phyloP scores from a whole-genome alignment of 345 rosid genomes.

The Populus tremula region DNA sequence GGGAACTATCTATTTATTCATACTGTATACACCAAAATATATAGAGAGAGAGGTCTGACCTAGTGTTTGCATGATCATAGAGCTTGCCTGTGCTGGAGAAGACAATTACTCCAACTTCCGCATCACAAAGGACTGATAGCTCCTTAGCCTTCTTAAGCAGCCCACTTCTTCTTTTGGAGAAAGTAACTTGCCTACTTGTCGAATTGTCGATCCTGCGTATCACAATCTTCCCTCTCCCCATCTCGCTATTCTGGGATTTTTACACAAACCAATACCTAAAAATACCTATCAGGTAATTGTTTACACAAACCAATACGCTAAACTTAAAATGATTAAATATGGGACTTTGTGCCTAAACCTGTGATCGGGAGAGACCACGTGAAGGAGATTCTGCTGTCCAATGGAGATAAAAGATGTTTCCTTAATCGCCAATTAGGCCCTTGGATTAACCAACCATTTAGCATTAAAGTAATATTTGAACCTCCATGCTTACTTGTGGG shows the following conservation, averaged over 20 bases:
- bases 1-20: background rate
- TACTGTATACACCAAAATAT: background rate
- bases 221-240: constrained; percentile 65
- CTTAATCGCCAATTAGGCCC: too few relatives aligned
- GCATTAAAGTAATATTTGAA: background rate
- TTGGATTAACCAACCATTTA: background rate
- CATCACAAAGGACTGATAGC: constrained; percentile 53
- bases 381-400: too few relatives aligned
- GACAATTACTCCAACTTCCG: constrained; percentile 47
- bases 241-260: constrained; percentile 8
- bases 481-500: background rate
- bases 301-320: too few relatives aligned
- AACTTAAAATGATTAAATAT: too few relatives aligned
- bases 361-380: too few relatives aligned
- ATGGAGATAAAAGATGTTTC: too few relatives aligned
- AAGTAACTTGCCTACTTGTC: constrained; percentile 55
- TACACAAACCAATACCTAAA: too few relatives aligned
- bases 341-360: too few relatives aligned
- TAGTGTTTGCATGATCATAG: constrained; percentile 47
- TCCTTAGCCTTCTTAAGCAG: constrained; percentile 49
- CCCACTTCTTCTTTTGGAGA: constrained; percentile 53
- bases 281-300: too few relatives aligned
- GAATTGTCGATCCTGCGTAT: constrained; percentile 55
- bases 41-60: constrained; percentile 27
- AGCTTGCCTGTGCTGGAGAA: constrained; percentile 56